Base-by-base conservation (phyloP, 257 asterid genomes). In the Catharanthus roseus region DNA sequence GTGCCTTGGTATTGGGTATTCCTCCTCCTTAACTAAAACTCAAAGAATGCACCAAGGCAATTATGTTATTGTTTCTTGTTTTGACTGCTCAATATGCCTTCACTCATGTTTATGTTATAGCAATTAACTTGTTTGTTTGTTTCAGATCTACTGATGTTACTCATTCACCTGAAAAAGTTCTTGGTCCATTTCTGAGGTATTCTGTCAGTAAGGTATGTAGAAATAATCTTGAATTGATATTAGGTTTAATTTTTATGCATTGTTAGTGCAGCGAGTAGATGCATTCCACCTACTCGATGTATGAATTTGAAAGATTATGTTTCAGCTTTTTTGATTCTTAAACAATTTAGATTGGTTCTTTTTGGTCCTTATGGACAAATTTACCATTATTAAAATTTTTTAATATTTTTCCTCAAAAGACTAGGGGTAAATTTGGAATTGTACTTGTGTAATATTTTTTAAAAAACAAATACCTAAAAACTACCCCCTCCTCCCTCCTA, bases 1-100 rank as follows among this genome's bases (percentile, higher is more conserved):
- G 18, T 95, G 99, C 76, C 99, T 95, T 69, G 97, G 99, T 71
- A 91, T 80, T 12, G 97, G 99, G 99, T 93, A 88, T 80, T 75
- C 58, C 60, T 65, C 72, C 65, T 47, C 53, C 53, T 47, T 77
- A 31, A 33, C 70, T 73, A 70, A 26, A 19, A 65, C 45, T 39
- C 29, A 31, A 41, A 69, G 42, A 39, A 53, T 54, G 2, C 44
- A 28, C 42, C 42, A 3, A 3, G 42, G 42, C 36, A 60, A 34
- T 61, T 21, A 62, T 50, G 44, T 53, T 72, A 23, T 49, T 47
- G 3, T 57, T 77, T 67, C 54, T n/a, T 66, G 60, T 44, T 75
- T 81, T 65, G 45, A 71, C 23, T 39, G 38, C 63, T 7, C 18
- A 29, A 34, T 10, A 13, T 31, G 50, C 41, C 31, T 45, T 21